These are phyloP conservation scores for Russula griseocarnosa DNA, from an alignment of 768 basidiomycete species.

Conservation along the genomic window DNA sequence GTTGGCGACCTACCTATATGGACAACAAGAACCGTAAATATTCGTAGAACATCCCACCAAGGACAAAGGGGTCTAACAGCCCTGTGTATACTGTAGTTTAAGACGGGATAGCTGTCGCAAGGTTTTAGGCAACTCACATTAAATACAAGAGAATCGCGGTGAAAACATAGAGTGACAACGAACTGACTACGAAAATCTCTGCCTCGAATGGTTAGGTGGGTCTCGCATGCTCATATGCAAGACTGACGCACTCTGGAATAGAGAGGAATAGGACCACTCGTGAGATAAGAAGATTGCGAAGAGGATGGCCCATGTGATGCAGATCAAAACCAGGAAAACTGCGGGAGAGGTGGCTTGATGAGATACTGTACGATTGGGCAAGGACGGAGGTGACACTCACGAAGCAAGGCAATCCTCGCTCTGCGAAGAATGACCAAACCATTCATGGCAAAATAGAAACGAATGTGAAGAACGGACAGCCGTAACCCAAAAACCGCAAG, in stretches of 20 bases:
- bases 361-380: neutral
- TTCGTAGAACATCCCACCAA: conserved; percentile 20
- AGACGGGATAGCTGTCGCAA: neutral
- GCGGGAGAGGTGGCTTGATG: neutral
- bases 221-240: neutral
- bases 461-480: neutral
- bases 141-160: conserved; percentile 25
- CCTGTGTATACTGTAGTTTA: conserved; percentile 9
- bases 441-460: conserved; percentile 10
- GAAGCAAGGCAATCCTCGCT: conserved; percentile 18
- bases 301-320: conserved; percentile 12
- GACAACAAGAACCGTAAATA: conserved; percentile 6
- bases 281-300: conserved; percentile 13
- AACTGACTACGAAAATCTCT: conserved; percentile 7
- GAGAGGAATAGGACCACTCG: conserved; percentile 10
- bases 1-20: conserved; percentile 18
- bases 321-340: conserved; percentile 16
- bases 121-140: conserved; percentile 15
- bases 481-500: neutral
- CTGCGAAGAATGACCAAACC: conserved; percentile 24
- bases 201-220: neutral
- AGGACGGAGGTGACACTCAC: conserved; percentile 9
- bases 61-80: conserved; percentile 9
- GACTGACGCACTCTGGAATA: conserved; percentile 17
- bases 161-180: conserved; percentile 8